Percentiles rank a stretch among this genome's conserved stretches.
Conservation (phyloP, 768 basidiomycete genomes). For the Xanthoconium stramineum region DNA sequence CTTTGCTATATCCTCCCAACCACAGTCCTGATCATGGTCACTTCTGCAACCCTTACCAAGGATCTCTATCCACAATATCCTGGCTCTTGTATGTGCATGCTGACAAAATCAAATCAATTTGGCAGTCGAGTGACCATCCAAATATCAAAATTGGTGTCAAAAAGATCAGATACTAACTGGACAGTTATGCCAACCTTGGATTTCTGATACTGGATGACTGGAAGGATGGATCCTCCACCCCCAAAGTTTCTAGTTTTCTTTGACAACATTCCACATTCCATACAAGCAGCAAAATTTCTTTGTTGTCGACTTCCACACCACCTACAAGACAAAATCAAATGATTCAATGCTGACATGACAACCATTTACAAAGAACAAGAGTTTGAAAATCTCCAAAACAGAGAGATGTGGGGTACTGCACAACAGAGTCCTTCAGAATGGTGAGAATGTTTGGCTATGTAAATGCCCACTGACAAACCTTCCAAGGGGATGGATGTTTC, state of each 20-base stretch:
- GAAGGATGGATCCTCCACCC: not conserved
- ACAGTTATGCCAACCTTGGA: not conserved
- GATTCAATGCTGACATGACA: not conserved
- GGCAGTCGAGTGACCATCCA: not conserved
- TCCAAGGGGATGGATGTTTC: not conserved
- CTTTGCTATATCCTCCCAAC: not conserved
- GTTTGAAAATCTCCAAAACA: fast-evolving
- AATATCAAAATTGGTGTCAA: not conserved
- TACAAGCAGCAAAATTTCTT: not conserved
- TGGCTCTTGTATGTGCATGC: too few relatives aligned
- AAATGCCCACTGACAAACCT: not conserved
- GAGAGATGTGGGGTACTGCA: not conserved
- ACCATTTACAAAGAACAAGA: not conserved
- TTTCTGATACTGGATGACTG: not conserved
- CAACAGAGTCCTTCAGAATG: not conserved
- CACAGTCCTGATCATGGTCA: not conserved
- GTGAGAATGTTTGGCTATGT: too few relatives aligned
- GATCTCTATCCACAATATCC: too few relatives aligned
- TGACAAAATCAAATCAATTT: too few relatives aligned
- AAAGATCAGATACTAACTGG: not conserved
- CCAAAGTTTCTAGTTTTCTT: not conserved
- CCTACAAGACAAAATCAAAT: not conserved
- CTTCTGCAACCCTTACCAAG: not conserved
- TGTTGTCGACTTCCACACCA: not conserved
- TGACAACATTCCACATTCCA: not conserved